Base-by-base conservation (phyloP, 345 rosid genomes). In the Ceriops decandra region DNA sequence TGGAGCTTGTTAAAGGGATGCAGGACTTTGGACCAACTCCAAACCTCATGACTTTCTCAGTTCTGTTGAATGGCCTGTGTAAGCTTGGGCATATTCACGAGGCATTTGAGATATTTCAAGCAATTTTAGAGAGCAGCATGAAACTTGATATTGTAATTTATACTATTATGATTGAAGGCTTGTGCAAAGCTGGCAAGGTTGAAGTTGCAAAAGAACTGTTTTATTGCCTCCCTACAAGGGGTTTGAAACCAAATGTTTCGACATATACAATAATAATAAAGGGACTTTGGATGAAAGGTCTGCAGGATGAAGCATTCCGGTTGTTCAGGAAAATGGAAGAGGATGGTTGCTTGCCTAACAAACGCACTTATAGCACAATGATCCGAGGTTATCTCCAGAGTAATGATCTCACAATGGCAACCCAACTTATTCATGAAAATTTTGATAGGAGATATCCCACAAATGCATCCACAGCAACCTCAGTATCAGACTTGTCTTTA, bases 21-120 rank as follows among this genome's bases (percentile, higher is more conserved):
- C 59, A 56, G 7, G 59, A 56, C 4, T 56, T 9, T 56, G 59
- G 59, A 56, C 59, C 59, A 56, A 22, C 59, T 56, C 59, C 59
- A 21, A 56, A 56, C 28, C 28, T 56, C 59, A 58, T 63, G 57
- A 58, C 69, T 64, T 63, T 56, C 35, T 24, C 58, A 35, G 33
- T 68, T 30, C 33, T 68, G 64, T 46, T 74, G 63, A 57, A 74
- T 63, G 68, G 68, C 26, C 33, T 62, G 36, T 57, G 73, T 21
- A 74, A 64, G 54, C 13, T 32, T 19, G 46, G 57, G 35, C 32
- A 63, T 35, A 11, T 74, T 21, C 27, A 57, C 11, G 22, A n/a
- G 49, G 68, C 64, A 24, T 30, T 24, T 51, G 15, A 54, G 22
- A 35, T 57, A 30, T 63, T 47, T 27, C 59, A 5, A 56, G 59